Evolutionary conservation across 2,329 filamentous ascomycete genomes (phyloP).

Genomic region (Cercospora sesami): DNA sequence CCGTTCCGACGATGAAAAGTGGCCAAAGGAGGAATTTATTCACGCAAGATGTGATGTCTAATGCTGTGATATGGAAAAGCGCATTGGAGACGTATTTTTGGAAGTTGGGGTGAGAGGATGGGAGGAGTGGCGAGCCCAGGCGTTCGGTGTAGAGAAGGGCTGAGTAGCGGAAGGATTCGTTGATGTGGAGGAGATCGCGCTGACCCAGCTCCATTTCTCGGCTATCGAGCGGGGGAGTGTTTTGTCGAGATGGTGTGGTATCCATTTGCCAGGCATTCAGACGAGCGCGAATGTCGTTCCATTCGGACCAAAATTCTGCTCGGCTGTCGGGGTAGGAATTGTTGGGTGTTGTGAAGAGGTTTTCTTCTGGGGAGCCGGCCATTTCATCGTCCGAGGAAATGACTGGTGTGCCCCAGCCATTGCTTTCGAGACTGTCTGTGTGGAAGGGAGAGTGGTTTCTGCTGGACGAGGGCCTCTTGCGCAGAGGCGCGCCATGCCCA

Average conservation of each 20-base stretch:
- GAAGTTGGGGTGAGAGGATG: conserved; percentile 73
- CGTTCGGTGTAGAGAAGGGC: conserved; percentile 88
- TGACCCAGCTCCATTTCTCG: conserved; percentile 47
- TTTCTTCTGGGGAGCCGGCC: conserved; percentile 37
- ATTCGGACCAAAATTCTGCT: conserved; percentile 75
- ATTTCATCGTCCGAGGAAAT: conserved; percentile 41
- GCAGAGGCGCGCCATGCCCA: conserved; percentile 1
- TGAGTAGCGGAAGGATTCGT: conserved; percentile 85
- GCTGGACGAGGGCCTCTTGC: conserved; percentile 6
- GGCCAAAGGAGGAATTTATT: conserved; percentile 95
- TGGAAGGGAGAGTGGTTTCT: conserved; percentile 40
- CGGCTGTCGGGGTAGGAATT: conserved; percentile 49
- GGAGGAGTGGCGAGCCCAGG: conserved; percentile 72
- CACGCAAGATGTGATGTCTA: conserved; percentile 68
- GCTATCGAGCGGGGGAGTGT: conserved; percentile 24
- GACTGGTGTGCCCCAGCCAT: conserved; percentile 58
- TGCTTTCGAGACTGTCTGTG: conserved; percentile 64
- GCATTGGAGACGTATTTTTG: conserved; percentile 80
- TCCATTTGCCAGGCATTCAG: conserved; percentile 82
- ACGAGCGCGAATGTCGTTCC: conserved; percentile 73
- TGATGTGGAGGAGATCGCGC: conserved; percentile 75
- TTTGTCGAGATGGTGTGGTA: conserved; percentile 35
- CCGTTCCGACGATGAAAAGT: conserved; percentile 83
- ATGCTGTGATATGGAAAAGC: conserved; percentile 76
- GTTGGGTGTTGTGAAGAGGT: conserved; percentile 18